phyloP scores from a whole-genome alignment of 2,329 filamentous ascomycete species.

The Helminthosporium solani region DNA sequence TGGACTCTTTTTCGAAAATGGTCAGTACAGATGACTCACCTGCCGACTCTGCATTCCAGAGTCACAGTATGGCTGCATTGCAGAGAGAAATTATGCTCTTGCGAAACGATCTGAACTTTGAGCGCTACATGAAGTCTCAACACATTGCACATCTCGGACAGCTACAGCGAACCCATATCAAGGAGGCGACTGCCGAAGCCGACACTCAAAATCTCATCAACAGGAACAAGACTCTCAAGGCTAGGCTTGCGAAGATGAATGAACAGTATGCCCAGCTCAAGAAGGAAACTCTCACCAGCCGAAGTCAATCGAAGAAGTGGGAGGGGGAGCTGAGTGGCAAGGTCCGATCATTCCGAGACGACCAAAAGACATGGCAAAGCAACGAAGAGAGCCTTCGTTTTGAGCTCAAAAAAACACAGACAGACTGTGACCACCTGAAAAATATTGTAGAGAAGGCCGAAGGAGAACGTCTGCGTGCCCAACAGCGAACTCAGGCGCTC shows the following conservation, averaged over 20 bases:
- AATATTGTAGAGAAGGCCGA: conserved; percentile 68
- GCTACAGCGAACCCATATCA: conserved; percentile 70
- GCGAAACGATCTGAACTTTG: conserved; percentile 79
- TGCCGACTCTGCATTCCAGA: conserved; percentile 32
- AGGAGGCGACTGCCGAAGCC: conserved; percentile 75
- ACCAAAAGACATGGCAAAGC: conserved; percentile 64
- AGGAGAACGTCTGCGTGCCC: conserved; percentile 58
- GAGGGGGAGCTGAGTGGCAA: conserved; percentile 70
- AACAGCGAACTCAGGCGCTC: conserved; percentile 56
- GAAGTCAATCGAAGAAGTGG: conserved; percentile 74
- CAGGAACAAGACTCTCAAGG: conserved; percentile 71
- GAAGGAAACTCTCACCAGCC: conserved; percentile 70
- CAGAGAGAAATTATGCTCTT: conserved; percentile 74
- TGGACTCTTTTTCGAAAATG: conserved; percentile 37
- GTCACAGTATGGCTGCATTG: conserved; percentile 51
- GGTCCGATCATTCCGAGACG: conserved; percentile 65
- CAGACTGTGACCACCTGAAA: conserved; percentile 65
- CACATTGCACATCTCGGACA: conserved; percentile 80
- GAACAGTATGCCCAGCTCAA: conserved; percentile 68
- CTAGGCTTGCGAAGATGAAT: conserved; percentile 71
- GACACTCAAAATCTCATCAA: conserved; percentile 81
- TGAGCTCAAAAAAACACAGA: conserved; percentile 59
- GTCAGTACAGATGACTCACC: conserved; percentile 22
- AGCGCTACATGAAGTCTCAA: conserved; percentile 80
- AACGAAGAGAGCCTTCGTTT: conserved; percentile 59